Conservation (phyloP, 345 rosid genomes). For the Chamaenerion angustifolium region DNA sequence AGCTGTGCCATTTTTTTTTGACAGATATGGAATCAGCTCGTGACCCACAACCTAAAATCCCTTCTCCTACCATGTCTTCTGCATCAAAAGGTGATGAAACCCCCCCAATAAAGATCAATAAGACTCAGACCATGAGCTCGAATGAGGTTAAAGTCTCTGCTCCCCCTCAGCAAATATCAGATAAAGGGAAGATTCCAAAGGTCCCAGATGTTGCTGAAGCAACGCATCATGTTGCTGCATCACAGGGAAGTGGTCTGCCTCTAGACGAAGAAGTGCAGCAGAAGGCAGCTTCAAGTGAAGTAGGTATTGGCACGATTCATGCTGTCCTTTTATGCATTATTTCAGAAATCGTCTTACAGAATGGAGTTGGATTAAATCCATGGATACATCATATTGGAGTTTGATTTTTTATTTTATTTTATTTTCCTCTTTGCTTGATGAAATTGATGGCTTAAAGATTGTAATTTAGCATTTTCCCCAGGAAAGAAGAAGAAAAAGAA, state of each 20-base stretch:
- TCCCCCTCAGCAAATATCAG: constrained; percentile 26
- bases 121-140: constrained; percentile 20
- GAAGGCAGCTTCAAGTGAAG: constrained; percentile 50
- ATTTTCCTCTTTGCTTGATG: too few relatives aligned
- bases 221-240: constrained; percentile 58
- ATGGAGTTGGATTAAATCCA: too few relatives aligned
- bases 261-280: constrained; percentile 61
- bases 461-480: constrained; percentile 12
- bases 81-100: constrained; percentile 62
- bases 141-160: constrained; percentile 32
- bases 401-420: too few relatives aligned
- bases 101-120: constrained; percentile 19
- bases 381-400: too few relatives aligned
- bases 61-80: constrained; percentile 64
- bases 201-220: constrained; percentile 45
- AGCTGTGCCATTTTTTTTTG: constrained; percentile 4
- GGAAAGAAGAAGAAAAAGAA: constrained; percentile 81
- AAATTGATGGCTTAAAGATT: too few relatives aligned
- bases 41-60: constrained; percentile 49
- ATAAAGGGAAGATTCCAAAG: constrained; percentile 30
- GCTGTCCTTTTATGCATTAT: background rate
- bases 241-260: constrained; percentile 46
- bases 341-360: background rate
- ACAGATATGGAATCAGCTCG: constrained; percentile 78
- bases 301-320: constrained; percentile 25